Evolutionary conservation across 139 green algal species (phyloP).

Genomic region (Chlorella sorokiniana): DNA sequence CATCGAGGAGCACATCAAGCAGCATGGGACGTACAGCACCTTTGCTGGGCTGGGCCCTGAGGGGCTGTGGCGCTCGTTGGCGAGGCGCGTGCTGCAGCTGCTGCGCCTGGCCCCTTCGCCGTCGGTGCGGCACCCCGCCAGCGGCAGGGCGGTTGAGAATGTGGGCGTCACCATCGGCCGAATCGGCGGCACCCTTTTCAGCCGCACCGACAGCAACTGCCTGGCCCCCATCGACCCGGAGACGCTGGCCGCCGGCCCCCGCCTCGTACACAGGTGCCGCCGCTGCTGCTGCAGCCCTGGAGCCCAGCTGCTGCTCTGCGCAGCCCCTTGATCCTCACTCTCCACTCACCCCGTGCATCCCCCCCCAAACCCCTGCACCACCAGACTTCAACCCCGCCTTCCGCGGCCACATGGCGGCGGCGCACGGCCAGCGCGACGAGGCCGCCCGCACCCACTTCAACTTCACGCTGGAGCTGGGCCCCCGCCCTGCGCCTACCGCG

Average conservation of each 20-base stretch:
- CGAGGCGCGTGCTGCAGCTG: not conserved
- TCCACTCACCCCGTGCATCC: too few species aligned
- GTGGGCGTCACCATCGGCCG: constrained; percentile 11
- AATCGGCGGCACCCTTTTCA: constrained; percentile 6
- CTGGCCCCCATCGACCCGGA: not conserved
- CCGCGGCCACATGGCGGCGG: constrained; percentile 16
- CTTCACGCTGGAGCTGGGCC: constrained; percentile 2
- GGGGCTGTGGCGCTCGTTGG: not conserved
- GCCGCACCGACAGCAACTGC: constrained; percentile 4
- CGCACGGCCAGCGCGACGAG: constrained; percentile 19
- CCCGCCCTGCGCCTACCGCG: constrained; percentile 4
- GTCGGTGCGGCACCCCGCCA: not conserved
- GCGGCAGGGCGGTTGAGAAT: not conserved
- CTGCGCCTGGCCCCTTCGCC: not conserved
- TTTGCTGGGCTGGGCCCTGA: not conserved
- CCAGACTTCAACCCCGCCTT: too few species aligned
- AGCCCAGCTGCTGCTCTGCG: not conserved
- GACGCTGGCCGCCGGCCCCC: not conserved
- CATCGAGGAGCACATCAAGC: not conserved
- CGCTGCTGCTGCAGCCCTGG: too few species aligned
- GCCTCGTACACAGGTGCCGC: constrained; percentile 17
- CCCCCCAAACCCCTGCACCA: too few species aligned
- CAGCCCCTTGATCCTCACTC: not conserved
- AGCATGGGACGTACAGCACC: not conserved
- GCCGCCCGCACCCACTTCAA: not conserved